phyloP scores from a whole-genome alignment of 2,329 filamentous ascomycete species.

The Cordyceps militaris region DNA sequence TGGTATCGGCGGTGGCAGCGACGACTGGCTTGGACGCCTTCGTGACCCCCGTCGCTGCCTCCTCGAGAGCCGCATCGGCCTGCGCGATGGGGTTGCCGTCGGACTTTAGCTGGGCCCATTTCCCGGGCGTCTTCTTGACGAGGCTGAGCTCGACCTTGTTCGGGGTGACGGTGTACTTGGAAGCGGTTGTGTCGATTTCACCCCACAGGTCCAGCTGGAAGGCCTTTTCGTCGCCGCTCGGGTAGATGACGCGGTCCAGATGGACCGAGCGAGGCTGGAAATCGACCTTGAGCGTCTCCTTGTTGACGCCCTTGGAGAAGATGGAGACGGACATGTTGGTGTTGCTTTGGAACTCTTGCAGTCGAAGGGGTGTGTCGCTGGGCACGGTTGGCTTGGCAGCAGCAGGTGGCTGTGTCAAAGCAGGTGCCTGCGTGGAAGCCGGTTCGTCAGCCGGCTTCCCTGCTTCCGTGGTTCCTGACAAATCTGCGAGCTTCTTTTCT shows the following conservation, averaged over 20 bases:
- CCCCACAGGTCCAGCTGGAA: conserved; percentile 60
- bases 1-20: neutral
- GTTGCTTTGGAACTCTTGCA: conserved; percentile 32
- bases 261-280: conserved; percentile 23
- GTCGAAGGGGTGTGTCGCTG: conserved; percentile 19
- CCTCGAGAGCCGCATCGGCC: too few species aligned
- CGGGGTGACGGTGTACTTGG: conserved; percentile 58
- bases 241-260: conserved; percentile 26
- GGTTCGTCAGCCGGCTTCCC: conserved; percentile 12
- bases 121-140: conserved; percentile 58
- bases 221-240: conserved; percentile 49
- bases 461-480: neutral
- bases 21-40: neutral
- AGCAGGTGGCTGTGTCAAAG: neutral
- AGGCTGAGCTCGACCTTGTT: conserved; percentile 76
- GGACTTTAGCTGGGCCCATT: conserved; percentile 48
- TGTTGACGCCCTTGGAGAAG: conserved; percentile 36
- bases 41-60: too few species aligned
- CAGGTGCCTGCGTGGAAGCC: neutral
- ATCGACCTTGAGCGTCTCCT: conserved; percentile 33
- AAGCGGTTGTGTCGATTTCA: conserved; percentile 53
- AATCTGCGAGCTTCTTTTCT: conserved; percentile 22
- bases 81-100: conserved; percentile 14
- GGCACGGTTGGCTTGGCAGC: conserved; percentile 13
- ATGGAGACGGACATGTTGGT: conserved; percentile 31